phyloP scores from a whole-genome alignment of 2,329 filamentous ascomycete genomes.

The Colletotrichum melonis region DNA sequence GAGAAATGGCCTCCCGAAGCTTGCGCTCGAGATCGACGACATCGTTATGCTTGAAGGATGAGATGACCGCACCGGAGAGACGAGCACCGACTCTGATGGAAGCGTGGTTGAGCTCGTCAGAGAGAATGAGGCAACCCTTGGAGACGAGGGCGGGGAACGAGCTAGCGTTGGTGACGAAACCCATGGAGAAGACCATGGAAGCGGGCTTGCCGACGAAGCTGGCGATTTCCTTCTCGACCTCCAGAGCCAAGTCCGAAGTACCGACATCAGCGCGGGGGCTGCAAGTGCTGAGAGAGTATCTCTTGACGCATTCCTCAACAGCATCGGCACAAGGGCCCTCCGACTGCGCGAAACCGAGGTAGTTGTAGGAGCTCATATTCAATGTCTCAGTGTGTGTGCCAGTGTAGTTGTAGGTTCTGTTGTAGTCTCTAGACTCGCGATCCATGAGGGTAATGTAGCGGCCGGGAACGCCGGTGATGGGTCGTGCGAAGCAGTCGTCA shows the following conservation, averaged over 20 bases:
- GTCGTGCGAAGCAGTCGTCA: conserved; percentile 95
- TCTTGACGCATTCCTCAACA: conserved; percentile 85
- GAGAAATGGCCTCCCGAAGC: conserved; percentile 91
- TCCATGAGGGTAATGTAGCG: conserved; percentile 94
- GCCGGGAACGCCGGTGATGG: conserved; percentile 92
- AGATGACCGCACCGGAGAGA: conserved; percentile 93
- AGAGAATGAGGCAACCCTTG: conserved; percentile 94
- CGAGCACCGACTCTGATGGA: conserved; percentile 96
- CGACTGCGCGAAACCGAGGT: conserved; percentile 97
- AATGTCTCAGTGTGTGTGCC: conserved; percentile 94
- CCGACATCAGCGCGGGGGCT: conserved; percentile 87
- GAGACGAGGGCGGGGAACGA: conserved; percentile 92
- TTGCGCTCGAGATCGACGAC: conserved; percentile 87
- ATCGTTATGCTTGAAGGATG: conserved; percentile 98
- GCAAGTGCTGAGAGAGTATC: conserved; percentile 84
- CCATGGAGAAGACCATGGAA: conserved; percentile 99
- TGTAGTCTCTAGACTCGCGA: conserved; percentile 90
- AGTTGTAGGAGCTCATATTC: conserved; percentile 99
- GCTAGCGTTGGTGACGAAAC: conserved; percentile 94
- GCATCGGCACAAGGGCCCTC: conserved; percentile 96
- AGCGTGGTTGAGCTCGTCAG: conserved; percentile 96
- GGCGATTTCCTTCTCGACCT: conserved; percentile 91
- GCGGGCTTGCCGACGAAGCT: conserved; percentile 93
- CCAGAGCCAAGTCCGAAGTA: conserved; percentile 86
- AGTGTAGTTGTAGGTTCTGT: conserved; percentile 87